Percentiles rank a stretch among this genome's conserved stretches.
These are phyloP conservation scores for Leccinum rimulosum DNA, from an alignment of 768 basidiomycete species.

Conservation along the genomic window DNA sequence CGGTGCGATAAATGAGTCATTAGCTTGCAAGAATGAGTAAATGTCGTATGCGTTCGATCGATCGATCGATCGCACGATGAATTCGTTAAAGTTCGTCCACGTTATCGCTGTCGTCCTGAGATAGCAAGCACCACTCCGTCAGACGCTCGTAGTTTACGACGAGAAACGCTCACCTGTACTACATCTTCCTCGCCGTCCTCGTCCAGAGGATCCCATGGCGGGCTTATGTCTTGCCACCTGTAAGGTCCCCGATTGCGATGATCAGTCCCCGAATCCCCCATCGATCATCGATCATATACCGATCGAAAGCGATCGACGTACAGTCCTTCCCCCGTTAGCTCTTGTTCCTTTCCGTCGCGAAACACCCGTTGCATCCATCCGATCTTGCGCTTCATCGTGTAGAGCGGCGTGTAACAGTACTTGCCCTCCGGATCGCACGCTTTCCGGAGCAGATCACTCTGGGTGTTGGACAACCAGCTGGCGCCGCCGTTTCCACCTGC, in stretches of 20 bases:
- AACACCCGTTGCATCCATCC: background rate
- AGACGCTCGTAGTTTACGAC: background rate
- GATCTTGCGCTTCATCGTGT: conserved; percentile 18
- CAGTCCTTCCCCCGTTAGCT: conserved; percentile 10
- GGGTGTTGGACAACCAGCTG: conserved; percentile 23
- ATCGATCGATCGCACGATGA: no score
- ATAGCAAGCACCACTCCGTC: background rate
- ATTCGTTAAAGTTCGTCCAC: background rate
- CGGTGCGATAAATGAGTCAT: background rate
- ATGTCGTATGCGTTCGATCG: background rate
- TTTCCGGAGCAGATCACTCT: conserved; percentile 22
- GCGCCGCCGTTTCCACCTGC: conserved; percentile 13
- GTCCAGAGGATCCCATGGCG: conserved; percentile 25
- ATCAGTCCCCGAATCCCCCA: background rate
- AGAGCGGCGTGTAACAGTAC: conserved; percentile 29
- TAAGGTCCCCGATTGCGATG: background rate
- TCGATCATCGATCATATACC: background rate
- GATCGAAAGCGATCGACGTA: conserved; percentile 10
- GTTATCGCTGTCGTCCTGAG: background rate
- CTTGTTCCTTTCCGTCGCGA: conserved; percentile 1
- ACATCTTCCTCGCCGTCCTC: conserved; percentile 26
- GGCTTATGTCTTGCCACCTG: conserved; percentile 22
- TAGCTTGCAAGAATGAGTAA: background rate
- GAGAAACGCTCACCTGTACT: conserved; percentile 6
- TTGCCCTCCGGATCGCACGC: conserved; percentile 20